A percentile compares a stretch with the other conserved stretches of the same genome.
Conservation (phyloP, 495 filamentous ascomycete genomes). For the Aspergillus kassunensis region DNA sequence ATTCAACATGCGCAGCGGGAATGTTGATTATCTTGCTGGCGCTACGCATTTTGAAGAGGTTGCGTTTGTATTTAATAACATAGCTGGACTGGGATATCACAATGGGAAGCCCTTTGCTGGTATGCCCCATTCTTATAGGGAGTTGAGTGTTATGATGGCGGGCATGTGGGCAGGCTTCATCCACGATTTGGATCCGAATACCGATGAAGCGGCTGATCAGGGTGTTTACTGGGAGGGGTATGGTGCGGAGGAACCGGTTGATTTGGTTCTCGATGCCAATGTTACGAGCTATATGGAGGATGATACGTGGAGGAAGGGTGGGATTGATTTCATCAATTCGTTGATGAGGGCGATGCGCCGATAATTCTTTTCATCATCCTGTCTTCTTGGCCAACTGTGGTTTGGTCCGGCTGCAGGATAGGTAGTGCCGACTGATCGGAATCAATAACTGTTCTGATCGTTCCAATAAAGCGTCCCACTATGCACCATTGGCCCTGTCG, state of each 20-base stretch:
- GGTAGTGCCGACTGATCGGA: too few relatives aligned
- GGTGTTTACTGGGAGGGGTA: background rate
- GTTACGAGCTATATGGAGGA: background rate
- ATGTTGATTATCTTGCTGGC: slow-evolving; percentile 31
- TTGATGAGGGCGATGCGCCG: background rate
- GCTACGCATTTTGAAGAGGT: slow-evolving; percentile 61
- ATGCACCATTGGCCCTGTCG: slow-evolving; percentile 57
- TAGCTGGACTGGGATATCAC: slow-evolving; percentile 46
- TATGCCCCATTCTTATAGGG: slow-evolving; percentile 39
- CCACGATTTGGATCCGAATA: slow-evolving; percentile 48
- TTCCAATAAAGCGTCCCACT: slow-evolving; percentile 65
- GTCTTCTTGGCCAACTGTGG: too few relatives aligned
- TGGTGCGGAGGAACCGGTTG: background rate
- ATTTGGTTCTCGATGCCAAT: slow-evolving; percentile 1
- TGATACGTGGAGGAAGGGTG: background rate
- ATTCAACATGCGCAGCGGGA: slow-evolving; percentile 50
- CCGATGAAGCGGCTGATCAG: slow-evolving; percentile 24
- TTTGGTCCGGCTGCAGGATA: too few relatives aligned
- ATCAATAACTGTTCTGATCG: slow-evolving; percentile 45
- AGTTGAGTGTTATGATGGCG: slow-evolving; percentile 50
- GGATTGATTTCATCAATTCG: background rate
- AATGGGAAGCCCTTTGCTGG: slow-evolving; percentile 46
- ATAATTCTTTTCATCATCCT: background rate
- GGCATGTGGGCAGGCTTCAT: slow-evolving; percentile 43
- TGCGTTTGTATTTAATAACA: slow-evolving; percentile 58